These are phyloP conservation scores for Alternaria incomplexa DNA, from an alignment of 2,329 filamentous ascomycete genomes.

Conservation along the genomic window DNA sequence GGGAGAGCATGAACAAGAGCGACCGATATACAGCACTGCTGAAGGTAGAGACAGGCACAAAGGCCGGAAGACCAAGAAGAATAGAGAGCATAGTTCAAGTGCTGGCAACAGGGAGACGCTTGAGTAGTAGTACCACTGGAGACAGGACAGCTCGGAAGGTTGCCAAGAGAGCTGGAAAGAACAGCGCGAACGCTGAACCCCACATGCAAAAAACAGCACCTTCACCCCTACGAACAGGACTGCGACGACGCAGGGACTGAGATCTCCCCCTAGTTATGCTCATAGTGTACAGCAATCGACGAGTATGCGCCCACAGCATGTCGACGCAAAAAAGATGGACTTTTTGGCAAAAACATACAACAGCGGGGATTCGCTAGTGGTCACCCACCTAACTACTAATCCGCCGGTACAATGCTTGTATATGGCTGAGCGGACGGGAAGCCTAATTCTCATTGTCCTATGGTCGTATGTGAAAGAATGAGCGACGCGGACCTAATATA, in stretches of 20 bases:
- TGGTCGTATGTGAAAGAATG: background rate
- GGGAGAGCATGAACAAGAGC: conserved; percentile 53
- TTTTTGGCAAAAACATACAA: background rate
- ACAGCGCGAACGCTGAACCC: background rate
- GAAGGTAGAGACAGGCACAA: conserved; percentile 52
- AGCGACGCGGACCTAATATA: background rate
- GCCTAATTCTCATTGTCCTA: background rate
- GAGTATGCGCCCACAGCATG: background rate
- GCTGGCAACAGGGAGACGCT: conserved; percentile 7
- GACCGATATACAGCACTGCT: conserved; percentile 57
- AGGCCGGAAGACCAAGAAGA: conserved; percentile 39
- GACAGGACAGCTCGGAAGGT: background rate
- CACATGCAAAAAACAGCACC: background rate
- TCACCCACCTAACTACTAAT: background rate
- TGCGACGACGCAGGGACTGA: background rate
- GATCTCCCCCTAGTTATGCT: background rate
- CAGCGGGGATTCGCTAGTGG: background rate
- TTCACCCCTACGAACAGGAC: background rate
- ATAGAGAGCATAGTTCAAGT: conserved; percentile 52
- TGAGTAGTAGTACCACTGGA: background rate
- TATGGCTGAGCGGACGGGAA: background rate
- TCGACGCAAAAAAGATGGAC: background rate
- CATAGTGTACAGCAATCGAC: background rate
- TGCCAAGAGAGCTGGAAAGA: background rate
- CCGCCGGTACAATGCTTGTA: background rate